These are phyloP conservation scores for Cicer arietinum DNA, from an alignment of 306 rosid genomes.

Conservation along the genomic window DNA sequence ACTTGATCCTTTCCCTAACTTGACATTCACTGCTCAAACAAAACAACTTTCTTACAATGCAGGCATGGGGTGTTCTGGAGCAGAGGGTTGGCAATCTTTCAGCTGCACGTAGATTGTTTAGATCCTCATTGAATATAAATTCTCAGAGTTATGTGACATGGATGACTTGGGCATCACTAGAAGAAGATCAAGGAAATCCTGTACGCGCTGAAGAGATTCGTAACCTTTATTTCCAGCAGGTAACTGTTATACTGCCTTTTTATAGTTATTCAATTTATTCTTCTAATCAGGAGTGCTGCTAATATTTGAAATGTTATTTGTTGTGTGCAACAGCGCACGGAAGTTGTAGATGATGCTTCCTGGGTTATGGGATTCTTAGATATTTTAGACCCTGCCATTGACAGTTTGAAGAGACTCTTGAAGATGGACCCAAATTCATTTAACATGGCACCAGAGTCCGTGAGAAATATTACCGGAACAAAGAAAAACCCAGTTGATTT, in stretches of 20 bases:
- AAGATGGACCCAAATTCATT: constrained; percentile 63
- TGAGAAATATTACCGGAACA: constrained; percentile 44
- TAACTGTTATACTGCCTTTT: constrained; percentile 34
- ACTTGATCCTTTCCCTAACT: constrained; percentile 5
- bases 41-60: constrained; percentile 29
- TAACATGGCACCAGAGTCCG: constrained; percentile 42
- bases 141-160: constrained; percentile 96
- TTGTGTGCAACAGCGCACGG: constrained; percentile 75
- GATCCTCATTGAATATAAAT: constrained; percentile 79
- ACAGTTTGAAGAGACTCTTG: constrained; percentile 74
- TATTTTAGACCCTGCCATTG: constrained; percentile 90
- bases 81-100: constrained; percentile 79
- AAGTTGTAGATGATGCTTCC: constrained; percentile 95
- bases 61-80: constrained; percentile 99
- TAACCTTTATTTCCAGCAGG: constrained; percentile 92
- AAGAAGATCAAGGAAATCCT: constrained; percentile 91
- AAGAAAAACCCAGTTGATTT: constrained; percentile 44
- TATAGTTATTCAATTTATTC: constrained; percentile 6
- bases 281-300: constrained; percentile 3
- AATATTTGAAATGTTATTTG: constrained; percentile 31
- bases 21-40: neutral
- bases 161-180: constrained; percentile 98
- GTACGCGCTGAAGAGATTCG: constrained; percentile 94
- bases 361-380: constrained; percentile 94
- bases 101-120: constrained; percentile 81